phyloP scores from a whole-genome alignment of 2,329 filamentous ascomycete genomes.

The Stachybotrys echinatus region DNA sequence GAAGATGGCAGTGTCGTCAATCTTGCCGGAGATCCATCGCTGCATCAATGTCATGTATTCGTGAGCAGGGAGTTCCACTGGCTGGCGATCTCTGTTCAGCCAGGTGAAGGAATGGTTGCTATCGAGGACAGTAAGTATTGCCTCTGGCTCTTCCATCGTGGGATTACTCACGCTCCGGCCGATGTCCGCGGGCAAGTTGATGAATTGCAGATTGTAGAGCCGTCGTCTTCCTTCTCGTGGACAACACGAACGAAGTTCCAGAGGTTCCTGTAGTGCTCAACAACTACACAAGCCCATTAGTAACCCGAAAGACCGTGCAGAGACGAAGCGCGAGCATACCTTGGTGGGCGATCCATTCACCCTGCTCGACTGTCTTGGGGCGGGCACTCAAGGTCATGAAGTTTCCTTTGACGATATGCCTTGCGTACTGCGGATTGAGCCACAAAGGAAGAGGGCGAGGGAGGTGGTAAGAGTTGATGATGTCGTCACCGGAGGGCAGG shows the following conservation, averaged over 20 bases:
- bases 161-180: conserved; percentile 71
- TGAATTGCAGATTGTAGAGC: conserved; percentile 75
- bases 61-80: conserved; percentile 85
- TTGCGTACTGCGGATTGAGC: conserved; percentile 70
- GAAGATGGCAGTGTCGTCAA: conserved; percentile 84
- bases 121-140: conserved; percentile 79
- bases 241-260: conserved; percentile 87
- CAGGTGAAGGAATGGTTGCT: conserved; percentile 95
- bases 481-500: conserved; percentile 44
- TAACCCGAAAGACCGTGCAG: no score
- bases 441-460: conserved; percentile 65
- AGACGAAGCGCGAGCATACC: conserved; percentile 62
- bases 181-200: conserved; percentile 87
- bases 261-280: conserved; percentile 86
- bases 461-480: conserved; percentile 56
- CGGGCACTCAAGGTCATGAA: conserved; percentile 93
- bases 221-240: conserved; percentile 77
- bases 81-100: conserved; percentile 82
- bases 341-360: conserved; percentile 95
- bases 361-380: conserved; percentile 87
- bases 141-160: conserved; percentile 35
- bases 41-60: conserved; percentile 96
- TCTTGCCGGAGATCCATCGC: conserved; percentile 95
- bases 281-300: no score
- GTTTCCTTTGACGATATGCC: conserved; percentile 92